These are phyloP conservation scores for Sclerospora graminicola DNA, from an alignment of 352 stramenopile genomes.

Conservation along the genomic window DNA sequence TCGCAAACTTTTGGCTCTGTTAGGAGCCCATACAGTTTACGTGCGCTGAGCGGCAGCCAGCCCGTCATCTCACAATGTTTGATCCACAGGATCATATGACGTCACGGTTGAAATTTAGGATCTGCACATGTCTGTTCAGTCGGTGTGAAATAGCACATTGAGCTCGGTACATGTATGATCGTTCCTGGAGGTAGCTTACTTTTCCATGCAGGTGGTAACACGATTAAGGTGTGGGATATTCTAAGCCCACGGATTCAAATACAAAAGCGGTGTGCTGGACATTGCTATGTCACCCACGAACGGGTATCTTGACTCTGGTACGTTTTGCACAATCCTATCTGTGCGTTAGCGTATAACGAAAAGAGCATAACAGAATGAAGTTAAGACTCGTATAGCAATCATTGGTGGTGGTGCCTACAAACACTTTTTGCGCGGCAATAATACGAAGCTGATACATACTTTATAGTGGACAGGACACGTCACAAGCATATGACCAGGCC, in stretches of 20 bases:
- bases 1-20: conserved; percentile 58
- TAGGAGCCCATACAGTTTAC: conserved; percentile 85
- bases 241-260: conserved; percentile 85
- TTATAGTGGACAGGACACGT: conserved; percentile 67
- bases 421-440: conserved; percentile 86
- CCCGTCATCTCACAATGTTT: conserved; percentile 69
- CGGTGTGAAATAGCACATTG: conserved; percentile 40
- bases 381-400: conserved; percentile 56
- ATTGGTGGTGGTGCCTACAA: conserved; percentile 81
- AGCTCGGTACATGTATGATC: conserved; percentile 79
- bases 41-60: conserved; percentile 67
- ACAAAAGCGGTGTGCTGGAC: conserved; percentile 67
- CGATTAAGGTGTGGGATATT: conserved; percentile 90
- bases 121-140: conserved; percentile 63
- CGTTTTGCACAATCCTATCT: conserved; percentile 70
- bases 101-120: conserved; percentile 91
- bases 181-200: conserved; percentile 76
- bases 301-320: conserved; percentile 71
- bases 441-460: conserved; percentile 69
- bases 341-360: conserved; percentile 68
- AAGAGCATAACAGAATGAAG: conserved; percentile 55
- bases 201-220: conserved; percentile 81
- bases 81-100: conserved; percentile 87
- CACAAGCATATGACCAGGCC: conserved; percentile 90
- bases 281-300: conserved; percentile 82